These are phyloP conservation scores for Trypanosoma lewisi DNA, from an alignment of 208 protist genomes.

Conservation along the genomic window DNA sequence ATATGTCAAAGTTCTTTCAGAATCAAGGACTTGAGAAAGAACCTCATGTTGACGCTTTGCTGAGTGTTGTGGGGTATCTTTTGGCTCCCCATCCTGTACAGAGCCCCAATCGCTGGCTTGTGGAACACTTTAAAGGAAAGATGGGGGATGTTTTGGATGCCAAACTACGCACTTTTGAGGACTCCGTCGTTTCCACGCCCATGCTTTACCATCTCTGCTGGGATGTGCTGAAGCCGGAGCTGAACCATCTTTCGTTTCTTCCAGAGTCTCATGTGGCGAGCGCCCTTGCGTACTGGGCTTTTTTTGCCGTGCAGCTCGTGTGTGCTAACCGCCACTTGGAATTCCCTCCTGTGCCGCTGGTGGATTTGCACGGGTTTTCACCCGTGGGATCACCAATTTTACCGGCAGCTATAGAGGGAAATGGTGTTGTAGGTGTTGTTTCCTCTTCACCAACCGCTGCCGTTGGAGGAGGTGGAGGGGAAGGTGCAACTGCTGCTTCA, in stretches of 20 bases:
- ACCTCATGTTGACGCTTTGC: slow-evolving; percentile 24
- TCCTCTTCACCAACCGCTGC: background rate
- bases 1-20: slow-evolving; percentile 43
- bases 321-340: slow-evolving; percentile 35
- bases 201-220: slow-evolving; percentile 38
- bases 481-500: background rate
- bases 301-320: slow-evolving; percentile 39
- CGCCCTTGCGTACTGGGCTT: slow-evolving; percentile 32
- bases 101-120: slow-evolving; percentile 45
- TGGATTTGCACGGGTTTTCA: slow-evolving; percentile 22
- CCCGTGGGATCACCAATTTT: slow-evolving; percentile 6
- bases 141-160: slow-evolving; percentile 39
- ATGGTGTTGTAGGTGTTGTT: background rate
- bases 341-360: slow-evolving; percentile 38
- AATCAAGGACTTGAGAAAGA: background rate
- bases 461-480: background rate
- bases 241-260: slow-evolving; percentile 30
- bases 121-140: slow-evolving; percentile 52
- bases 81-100: slow-evolving; percentile 32
- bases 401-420: background rate
- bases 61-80: slow-evolving; percentile 50
- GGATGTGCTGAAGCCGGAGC: slow-evolving; percentile 39
- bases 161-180: slow-evolving; percentile 50
- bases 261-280: slow-evolving; percentile 21
- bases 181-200: slow-evolving; percentile 31